Conservation (phyloP, 2,329 filamentous ascomycete genomes). For the Aspergillus novofumigatus region DNA sequence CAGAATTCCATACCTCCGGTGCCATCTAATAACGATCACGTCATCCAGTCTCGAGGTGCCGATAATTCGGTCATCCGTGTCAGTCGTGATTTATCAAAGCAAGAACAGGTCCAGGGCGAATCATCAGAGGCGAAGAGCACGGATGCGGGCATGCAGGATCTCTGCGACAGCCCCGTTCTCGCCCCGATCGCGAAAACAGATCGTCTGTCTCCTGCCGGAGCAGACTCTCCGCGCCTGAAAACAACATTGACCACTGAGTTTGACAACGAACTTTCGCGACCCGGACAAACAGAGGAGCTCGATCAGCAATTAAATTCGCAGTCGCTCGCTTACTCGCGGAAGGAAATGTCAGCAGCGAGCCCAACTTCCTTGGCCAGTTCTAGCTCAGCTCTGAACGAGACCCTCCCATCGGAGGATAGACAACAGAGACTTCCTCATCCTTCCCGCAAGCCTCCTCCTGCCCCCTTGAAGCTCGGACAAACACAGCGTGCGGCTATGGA, state of each 20-base stretch:
- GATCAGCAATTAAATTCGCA: slow-evolving; percentile 1
- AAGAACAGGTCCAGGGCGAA: background rate
- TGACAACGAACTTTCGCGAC: background rate
- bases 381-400: slow-evolving; percentile 15
- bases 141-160: background rate
- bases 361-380: slow-evolving; percentile 19
- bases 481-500: slow-evolving; percentile 41
- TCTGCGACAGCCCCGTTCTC: slow-evolving; percentile 5
- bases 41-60: slow-evolving; percentile 11
- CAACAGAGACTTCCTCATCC: slow-evolving; percentile 49
- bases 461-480: slow-evolving; percentile 68
- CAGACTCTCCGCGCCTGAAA: background rate
- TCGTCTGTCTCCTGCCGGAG: background rate
- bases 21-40: slow-evolving; percentile 17
- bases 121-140: background rate
- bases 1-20: slow-evolving; percentile 45
- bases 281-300: background rate
- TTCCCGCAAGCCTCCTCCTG: slow-evolving; percentile 76
- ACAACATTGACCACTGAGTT: background rate
- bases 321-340: slow-evolving; percentile 9
- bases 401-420: slow-evolving; percentile 14
- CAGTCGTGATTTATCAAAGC: background rate
- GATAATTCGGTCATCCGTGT: slow-evolving; percentile 1
- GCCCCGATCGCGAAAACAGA: background rate
- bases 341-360: slow-evolving; percentile 13